Percentiles rank a stretch among this genome's conserved stretches.
phyloP scores from a whole-genome alignment of 1,284 basidiomycete species.

The Porodaedalea pini region DNA sequence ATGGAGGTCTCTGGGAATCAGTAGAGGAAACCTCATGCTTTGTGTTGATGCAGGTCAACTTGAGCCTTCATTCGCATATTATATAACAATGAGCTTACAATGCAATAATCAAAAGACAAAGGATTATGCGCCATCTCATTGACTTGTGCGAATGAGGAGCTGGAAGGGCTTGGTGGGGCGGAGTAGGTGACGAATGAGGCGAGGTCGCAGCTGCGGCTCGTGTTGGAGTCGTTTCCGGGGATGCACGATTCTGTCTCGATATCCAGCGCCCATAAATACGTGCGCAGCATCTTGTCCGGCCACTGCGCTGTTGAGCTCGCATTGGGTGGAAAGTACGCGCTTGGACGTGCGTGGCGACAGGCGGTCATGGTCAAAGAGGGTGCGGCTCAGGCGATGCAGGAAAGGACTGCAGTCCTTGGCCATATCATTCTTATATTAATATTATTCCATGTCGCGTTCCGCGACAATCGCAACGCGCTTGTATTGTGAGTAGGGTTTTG shows the following conservation, averaged over 20 bases:
- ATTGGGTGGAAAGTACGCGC: not conserved
- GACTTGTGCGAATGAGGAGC: not conserved
- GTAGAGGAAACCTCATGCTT: not conserved
- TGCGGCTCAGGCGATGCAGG: not conserved
- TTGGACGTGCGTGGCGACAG: not conserved
- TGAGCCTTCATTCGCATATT: not conserved
- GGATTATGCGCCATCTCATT: conserved; percentile 4
- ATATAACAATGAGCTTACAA: conserved; percentile 1
- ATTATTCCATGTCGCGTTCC: not conserved
- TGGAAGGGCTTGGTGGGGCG: not conserved
- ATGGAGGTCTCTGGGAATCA: not conserved
- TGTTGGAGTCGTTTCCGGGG: not conserved
- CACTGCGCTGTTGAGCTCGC: not conserved
- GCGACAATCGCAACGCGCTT: not conserved
- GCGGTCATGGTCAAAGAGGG: conserved; percentile 3
- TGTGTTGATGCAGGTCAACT: not conserved
- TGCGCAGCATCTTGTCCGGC: conserved; percentile 6
- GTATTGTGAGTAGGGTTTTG: not conserved
- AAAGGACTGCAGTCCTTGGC: not conserved
- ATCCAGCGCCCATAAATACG: conserved; percentile 18
- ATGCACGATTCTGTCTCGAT: conserved; percentile 4
- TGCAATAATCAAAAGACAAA: not conserved
- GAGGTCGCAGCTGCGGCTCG: not conserved
- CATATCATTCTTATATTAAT: not conserved
- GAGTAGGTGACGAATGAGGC: not conserved